These are phyloP conservation scores for Coemansia sp. DNA, from an alignment of 192 early-diverging fungal genomes.

Conservation along the genomic window DNA sequence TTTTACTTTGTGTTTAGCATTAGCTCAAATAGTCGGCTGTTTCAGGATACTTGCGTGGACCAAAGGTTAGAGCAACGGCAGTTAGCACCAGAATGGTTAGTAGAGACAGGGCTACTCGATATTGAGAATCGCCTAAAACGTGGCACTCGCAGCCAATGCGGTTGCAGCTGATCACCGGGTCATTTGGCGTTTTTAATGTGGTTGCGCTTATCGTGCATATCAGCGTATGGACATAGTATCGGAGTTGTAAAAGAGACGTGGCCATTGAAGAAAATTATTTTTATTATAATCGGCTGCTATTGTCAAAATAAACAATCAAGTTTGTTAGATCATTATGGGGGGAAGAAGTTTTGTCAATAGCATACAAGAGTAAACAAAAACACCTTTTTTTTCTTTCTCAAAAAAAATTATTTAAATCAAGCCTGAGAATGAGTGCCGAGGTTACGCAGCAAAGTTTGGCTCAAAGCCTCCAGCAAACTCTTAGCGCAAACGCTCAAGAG, in stretches of 20 bases:
- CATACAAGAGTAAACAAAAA: background rate
- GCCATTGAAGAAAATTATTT: no score
- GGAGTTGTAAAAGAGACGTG: slow-evolving; percentile 13
- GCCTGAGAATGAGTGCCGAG: background rate
- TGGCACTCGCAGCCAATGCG: slow-evolving; percentile 56
- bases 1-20: no score
- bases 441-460: slow-evolving; percentile 30
- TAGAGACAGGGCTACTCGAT: slow-evolving; percentile 29
- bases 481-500: slow-evolving; percentile 43
- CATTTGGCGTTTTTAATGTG: slow-evolving; percentile 22
- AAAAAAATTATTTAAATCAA: background rate
- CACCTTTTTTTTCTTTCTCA: slow-evolving; percentile 1
- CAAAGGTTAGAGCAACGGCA: slow-evolving; percentile 41
- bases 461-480: slow-evolving; percentile 50
- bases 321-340: no score
- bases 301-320: no score
- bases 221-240: slow-evolving; percentile 40
- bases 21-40: no score
- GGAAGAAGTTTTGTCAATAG: no score
- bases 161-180: slow-evolving; percentile 38
- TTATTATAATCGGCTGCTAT: no score
- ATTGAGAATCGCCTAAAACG: slow-evolving; percentile 41
- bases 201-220: slow-evolving; percentile 54
- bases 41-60: slow-evolving; percentile 30
- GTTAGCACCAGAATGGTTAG: slow-evolving; percentile 30